These are phyloP conservation scores for Biscutella laevigata DNA, from an alignment of 441 rosid species.

Conservation along the genomic window DNA sequence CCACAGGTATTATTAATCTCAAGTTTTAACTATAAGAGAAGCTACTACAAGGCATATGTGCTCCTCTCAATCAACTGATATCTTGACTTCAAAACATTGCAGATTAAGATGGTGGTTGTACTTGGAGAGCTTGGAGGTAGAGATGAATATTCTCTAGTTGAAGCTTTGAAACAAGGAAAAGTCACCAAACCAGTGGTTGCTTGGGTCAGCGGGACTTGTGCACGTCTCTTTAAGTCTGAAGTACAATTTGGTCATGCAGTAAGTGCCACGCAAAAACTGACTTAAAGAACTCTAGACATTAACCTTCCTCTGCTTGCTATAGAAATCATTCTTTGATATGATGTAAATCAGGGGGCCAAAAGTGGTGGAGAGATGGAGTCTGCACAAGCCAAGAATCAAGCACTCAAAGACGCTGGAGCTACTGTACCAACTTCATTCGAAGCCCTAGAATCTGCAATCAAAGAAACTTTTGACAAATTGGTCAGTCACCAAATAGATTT, in stretches of 20 bases:
- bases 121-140: slow-evolving; percentile 96
- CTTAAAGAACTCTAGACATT: neutral
- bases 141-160: slow-evolving; percentile 91
- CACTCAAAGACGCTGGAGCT: slow-evolving; percentile 79
- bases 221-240: slow-evolving; percentile 89
- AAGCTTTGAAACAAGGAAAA: slow-evolving; percentile 88
- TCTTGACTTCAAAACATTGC: neutral
- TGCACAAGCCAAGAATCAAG: slow-evolving; percentile 97
- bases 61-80: neutral
- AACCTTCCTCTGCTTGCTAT: neutral
- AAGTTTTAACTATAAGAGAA: neutral
- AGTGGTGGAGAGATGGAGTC: slow-evolving; percentile 98
- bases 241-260: slow-evolving; percentile 98
- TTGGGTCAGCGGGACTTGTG: slow-evolving; percentile 98
- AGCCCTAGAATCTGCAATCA: slow-evolving; percentile 62
- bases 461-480: slow-evolving; percentile 82
- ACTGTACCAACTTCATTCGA: slow-evolving; percentile 87
- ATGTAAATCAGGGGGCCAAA: slow-evolving; percentile 75
- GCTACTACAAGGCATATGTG: neutral
- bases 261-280: slow-evolving; percentile 32
- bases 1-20: slow-evolving; percentile 57
- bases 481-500: slow-evolving; percentile 33
- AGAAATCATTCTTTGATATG: slow-evolving; percentile 12
- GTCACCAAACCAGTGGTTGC: slow-evolving; percentile 91
- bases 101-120: slow-evolving; percentile 88